phyloP scores from a whole-genome alignment of 2,329 filamentous ascomycete genomes.

The Botrytis byssoidea region DNA sequence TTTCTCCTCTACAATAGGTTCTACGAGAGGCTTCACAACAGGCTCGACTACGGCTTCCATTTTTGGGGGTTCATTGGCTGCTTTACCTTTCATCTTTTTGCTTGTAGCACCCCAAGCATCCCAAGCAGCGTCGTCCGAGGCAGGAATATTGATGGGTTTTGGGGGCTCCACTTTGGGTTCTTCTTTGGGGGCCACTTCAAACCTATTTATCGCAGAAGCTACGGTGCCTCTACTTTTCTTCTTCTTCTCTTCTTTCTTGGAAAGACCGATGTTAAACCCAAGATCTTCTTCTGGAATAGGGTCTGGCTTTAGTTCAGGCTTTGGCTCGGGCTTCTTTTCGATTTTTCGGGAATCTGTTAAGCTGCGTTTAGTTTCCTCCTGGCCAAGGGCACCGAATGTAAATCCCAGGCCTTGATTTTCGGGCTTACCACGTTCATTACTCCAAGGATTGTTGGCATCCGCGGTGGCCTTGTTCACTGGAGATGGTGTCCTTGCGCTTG shows the following conservation, averaged over 20 bases:
- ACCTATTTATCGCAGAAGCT: slow-evolving; percentile 19
- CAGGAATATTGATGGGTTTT: slow-evolving; percentile 31
- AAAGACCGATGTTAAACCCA: slow-evolving; percentile 35
- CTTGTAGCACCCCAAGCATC: slow-evolving; percentile 50
- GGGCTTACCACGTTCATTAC: slow-evolving; percentile 47
- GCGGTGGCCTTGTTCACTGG: slow-evolving; percentile 40
- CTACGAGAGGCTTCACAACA: slow-evolving; percentile 44
- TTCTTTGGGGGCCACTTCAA: slow-evolving; percentile 27
- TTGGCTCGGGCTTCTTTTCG: not conserved
- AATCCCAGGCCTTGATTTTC: slow-evolving; percentile 52
- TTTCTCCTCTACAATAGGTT: slow-evolving; percentile 37
- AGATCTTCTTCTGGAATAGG: slow-evolving; percentile 37
- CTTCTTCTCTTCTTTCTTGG: slow-evolving; percentile 50
- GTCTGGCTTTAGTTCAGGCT: slow-evolving; percentile 39
- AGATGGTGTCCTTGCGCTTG: slow-evolving; percentile 24
- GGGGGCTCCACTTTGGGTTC: slow-evolving; percentile 33
- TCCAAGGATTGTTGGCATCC: slow-evolving; percentile 51
- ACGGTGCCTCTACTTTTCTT: slow-evolving; percentile 38
- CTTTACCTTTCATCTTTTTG: slow-evolving; percentile 47
- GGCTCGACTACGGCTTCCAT: slow-evolving; percentile 24
- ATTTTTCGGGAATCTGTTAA: slow-evolving; percentile 29
- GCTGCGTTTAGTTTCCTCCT: slow-evolving; percentile 40
- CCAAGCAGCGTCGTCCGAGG: slow-evolving; percentile 48
- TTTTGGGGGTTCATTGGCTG: slow-evolving; percentile 30
- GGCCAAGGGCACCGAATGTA: slow-evolving; percentile 50